Evolutionary conservation across 148 eudicot genomes (phyloP).

Genomic region (Nepenthes mirabilis): DNA sequence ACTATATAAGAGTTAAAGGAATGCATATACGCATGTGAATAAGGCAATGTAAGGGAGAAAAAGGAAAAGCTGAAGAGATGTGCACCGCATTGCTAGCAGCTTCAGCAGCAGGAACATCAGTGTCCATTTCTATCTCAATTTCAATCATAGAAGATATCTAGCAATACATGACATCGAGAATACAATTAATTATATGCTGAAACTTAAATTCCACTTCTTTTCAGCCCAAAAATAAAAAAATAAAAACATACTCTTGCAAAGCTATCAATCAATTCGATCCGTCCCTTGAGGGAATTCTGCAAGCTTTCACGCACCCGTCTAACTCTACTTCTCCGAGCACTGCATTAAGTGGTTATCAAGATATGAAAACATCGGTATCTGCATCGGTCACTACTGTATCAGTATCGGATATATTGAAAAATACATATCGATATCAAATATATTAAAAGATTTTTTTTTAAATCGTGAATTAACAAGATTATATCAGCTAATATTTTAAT

Average conservation of each 20-base stretch:
- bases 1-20: too few relatives aligned
- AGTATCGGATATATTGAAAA: too few relatives aligned
- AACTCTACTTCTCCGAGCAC: constrained; percentile 75
- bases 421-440: background rate
- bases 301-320: constrained; percentile 76
- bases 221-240: background rate
- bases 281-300: constrained; percentile 59
- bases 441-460: background rate
- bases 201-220: background rate
- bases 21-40: background rate
- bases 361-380: background rate
- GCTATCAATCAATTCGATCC: constrained; percentile 82
- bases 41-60: constrained; percentile 2
- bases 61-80: constrained; percentile 1
- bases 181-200: background rate
- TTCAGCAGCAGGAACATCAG: constrained; percentile 95
- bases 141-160: constrained; percentile 99
- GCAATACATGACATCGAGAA: background rate
- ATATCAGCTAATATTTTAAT: too few relatives aligned
- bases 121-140: constrained; percentile 95
- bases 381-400: background rate
- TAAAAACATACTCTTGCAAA: constrained; percentile 56
- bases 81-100: constrained; percentile 65
- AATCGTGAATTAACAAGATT: too few relatives aligned
- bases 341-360: constrained; percentile 12